Evolutionary conservation across 2,329 filamentous ascomycete genomes (phyloP).

Genomic region (Harringtonia aguacate): DNA sequence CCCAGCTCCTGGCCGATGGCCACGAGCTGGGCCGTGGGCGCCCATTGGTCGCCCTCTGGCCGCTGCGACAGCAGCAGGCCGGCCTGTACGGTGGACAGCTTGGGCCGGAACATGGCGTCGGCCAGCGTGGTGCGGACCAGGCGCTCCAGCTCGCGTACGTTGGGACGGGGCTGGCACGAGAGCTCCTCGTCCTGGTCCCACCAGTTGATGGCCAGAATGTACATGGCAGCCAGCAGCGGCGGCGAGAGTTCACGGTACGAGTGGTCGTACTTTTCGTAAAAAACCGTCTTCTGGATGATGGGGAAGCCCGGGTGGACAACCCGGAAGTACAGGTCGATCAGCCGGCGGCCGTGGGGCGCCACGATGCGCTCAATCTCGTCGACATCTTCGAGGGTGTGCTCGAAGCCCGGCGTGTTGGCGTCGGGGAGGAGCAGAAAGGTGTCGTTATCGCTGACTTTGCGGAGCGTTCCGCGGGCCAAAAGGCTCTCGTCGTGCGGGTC

Average conservation of each 20-base stretch:
- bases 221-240: constrained; percentile 48
- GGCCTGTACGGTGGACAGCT: constrained; percentile 43
- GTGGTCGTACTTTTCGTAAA: constrained; percentile 48
- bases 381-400: constrained; percentile 57
- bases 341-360: constrained; percentile 47
- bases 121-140: constrained; percentile 29
- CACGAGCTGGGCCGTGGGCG: constrained; percentile 42
- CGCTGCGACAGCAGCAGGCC: constrained; percentile 42
- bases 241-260: constrained; percentile 49
- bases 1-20: constrained; percentile 47
- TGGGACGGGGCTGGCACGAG: constrained; percentile 30
- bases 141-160: constrained; percentile 23
- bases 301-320: constrained; percentile 49
- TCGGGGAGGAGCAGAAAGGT: constrained; percentile 76
- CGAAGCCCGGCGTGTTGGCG: constrained; percentile 58
- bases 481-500: constrained; percentile 74
- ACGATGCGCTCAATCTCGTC: constrained; percentile 60
- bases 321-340: constrained; percentile 58
- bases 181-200: constrained; percentile 47
- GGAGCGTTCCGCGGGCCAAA: constrained; percentile 55
- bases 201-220: constrained; percentile 51
- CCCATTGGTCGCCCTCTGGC: constrained; percentile 33
- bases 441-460: constrained; percentile 66
- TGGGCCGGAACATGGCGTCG: constrained; percentile 39
- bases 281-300: constrained; percentile 49